Percentiles rank a stretch among this genome's conserved stretches.
Conservation (phyloP, 306 rosid genomes). For the Malus sieversii region DNA sequence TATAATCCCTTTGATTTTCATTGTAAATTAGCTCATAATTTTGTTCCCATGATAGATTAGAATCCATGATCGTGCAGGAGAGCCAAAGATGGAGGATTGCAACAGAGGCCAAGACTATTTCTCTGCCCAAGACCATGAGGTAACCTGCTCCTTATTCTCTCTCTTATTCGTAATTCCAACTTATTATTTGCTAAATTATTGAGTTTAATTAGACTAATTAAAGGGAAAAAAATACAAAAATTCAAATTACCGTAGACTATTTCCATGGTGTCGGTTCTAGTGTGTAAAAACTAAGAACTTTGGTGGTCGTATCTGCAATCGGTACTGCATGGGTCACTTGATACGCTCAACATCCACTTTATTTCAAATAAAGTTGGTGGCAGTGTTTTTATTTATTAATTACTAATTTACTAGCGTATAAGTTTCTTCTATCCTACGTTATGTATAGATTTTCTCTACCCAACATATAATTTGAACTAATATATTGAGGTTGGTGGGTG, state of each 20-base stretch:
- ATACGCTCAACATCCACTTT: not conserved
- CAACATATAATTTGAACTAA: too few species aligned
- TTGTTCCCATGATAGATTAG: not conserved
- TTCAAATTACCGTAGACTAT: not conserved
- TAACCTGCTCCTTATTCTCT: not conserved
- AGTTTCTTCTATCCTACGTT: too few species aligned
- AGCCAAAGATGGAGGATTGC: conserved; percentile 57
- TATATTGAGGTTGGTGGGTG: too few species aligned
- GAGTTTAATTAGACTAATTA: not conserved
- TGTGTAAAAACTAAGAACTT: not conserved
- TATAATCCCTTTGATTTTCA: not conserved
- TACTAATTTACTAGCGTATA: not conserved
- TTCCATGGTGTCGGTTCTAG: conserved; percentile 7
- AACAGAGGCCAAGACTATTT: conserved; percentile 45
- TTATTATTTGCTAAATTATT: not conserved
- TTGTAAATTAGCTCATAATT: not conserved
- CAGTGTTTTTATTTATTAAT: not conserved
- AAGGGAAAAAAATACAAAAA: not conserved
- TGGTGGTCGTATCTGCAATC: not conserved
- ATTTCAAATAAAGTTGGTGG: not conserved
- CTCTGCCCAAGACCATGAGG: conserved; percentile 49
- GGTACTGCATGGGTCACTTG: not conserved
- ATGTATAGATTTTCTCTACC: too few species aligned
- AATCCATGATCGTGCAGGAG: conserved; percentile 19
- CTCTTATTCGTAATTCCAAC: not conserved